Percentiles rank a stretch among this genome's conserved stretches.
Conservation (phyloP, 208 protist species). For the Trypanosoma brucei region DNA sequence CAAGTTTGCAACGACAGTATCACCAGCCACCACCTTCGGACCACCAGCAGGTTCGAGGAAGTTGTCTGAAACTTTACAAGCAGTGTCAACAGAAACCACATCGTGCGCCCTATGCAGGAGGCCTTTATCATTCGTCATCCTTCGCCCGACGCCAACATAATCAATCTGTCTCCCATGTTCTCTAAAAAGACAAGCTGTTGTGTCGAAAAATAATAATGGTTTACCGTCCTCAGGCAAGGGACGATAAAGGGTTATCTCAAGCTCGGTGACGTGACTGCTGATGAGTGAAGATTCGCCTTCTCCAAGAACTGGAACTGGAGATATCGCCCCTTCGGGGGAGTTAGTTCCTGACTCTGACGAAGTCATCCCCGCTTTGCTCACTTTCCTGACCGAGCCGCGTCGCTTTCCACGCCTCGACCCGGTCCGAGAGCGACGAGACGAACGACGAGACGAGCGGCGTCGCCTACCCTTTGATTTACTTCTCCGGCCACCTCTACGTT, state of each 20-base stretch:
- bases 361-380: not conserved
- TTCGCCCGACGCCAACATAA: slow-evolving; percentile 65
- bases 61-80: slow-evolving; percentile 15
- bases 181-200: slow-evolving; percentile 65
- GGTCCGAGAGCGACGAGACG: not conserved
- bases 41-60: slow-evolving; percentile 41
- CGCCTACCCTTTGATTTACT: slow-evolving; percentile 1
- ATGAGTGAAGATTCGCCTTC: slow-evolving; percentile 60
- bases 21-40: slow-evolving; percentile 48
- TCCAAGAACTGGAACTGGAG: slow-evolving; percentile 36
- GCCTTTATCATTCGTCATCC: slow-evolving; percentile 52
- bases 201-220: slow-evolving; percentile 64
- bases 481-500: not conserved
- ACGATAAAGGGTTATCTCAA: slow-evolving; percentile 79
- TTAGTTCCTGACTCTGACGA: not conserved
- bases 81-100: slow-evolving; percentile 45
- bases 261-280: slow-evolving; percentile 38
- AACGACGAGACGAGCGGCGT: not conserved
- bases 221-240: slow-evolving; percentile 35
- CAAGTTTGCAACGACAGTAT: slow-evolving; percentile 58
- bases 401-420: not conserved
- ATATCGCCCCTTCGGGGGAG: not conserved
- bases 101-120: slow-evolving; percentile 50
- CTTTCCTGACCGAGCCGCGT: slow-evolving; percentile 1
- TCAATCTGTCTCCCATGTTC: slow-evolving; percentile 49